phyloP scores from a whole-genome alignment of 352 stramenopile genomes.

The Phytophthora sp. region DNA sequence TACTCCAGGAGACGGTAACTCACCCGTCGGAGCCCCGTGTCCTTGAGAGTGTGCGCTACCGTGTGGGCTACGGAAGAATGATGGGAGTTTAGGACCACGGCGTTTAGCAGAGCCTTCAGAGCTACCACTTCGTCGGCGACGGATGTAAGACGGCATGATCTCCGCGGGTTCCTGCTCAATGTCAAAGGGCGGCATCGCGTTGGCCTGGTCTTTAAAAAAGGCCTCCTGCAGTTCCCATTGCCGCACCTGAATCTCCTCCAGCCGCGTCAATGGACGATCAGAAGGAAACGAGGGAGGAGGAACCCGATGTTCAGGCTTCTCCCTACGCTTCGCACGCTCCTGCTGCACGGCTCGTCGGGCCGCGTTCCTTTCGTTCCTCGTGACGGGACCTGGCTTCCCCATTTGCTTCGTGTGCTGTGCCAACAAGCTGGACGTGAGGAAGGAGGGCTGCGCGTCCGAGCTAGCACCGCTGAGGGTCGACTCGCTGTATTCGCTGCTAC shows the following conservation, averaged over 20 bases:
- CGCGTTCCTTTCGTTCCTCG: constrained; percentile 20
- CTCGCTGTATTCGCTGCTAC: constrained; percentile 42
- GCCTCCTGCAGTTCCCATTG: constrained; percentile 38
- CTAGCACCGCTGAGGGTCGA: constrained; percentile 23
- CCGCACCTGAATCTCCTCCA: constrained; percentile 35
- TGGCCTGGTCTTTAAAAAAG: constrained; percentile 19
- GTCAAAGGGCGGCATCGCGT: constrained; percentile 3
- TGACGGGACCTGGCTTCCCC: constrained; percentile 45
- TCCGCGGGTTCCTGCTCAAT: constrained; percentile 18
- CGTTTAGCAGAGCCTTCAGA: constrained; percentile 16
- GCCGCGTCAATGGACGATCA: constrained; percentile 31
- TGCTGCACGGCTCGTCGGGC: constrained; percentile 16
- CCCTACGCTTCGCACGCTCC: background rate
- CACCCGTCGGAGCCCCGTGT: constrained; percentile 2
- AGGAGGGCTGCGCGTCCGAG: constrained; percentile 18
- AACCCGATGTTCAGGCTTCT: background rate
- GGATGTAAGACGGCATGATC: constrained; percentile 7
- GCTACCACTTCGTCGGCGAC: constrained; percentile 12
- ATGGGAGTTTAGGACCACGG: constrained; percentile 11
- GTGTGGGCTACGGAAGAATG: constrained; percentile 31
- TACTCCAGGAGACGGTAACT: constrained; percentile 4
- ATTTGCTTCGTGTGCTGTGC: constrained; percentile 59
- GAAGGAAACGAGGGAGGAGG: constrained; percentile 5
- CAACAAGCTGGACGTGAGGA: constrained; percentile 57
- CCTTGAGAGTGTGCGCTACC: constrained; percentile 18